A percentile compares a stretch with the other conserved stretches of the same genome.
Evolutionary conservation across 2,329 filamentous ascomycete genomes (phyloP).

Genomic region (Massarina eburnea): DNA sequence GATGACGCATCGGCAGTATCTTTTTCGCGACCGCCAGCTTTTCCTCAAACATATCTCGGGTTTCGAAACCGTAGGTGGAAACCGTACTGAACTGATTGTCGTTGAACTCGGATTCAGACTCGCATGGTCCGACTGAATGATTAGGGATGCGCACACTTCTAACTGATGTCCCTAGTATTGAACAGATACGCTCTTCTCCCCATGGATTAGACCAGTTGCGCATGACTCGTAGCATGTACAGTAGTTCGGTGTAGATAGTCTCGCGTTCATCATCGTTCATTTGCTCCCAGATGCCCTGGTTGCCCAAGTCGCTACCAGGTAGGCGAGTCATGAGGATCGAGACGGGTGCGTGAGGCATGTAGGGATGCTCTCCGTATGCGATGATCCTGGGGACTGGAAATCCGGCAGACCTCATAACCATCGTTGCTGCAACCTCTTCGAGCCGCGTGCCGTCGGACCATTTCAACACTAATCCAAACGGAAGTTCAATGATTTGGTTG

Average conservation of each 20-base stretch:
- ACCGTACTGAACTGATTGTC: constrained; percentile 30
- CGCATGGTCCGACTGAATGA: constrained; percentile 36
- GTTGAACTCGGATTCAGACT: constrained; percentile 27
- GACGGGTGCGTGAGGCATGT: constrained; percentile 12
- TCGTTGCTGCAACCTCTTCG: constrained; percentile 18
- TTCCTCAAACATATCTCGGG: constrained; percentile 25
- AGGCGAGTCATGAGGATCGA: constrained; percentile 41
- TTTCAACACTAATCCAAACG: constrained; percentile 21
- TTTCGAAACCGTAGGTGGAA: constrained; percentile 32
- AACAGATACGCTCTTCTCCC: constrained; percentile 27
- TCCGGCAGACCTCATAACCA: constrained; percentile 15
- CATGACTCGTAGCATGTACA: constrained; percentile 38
- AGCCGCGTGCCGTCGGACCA: constrained; percentile 21
- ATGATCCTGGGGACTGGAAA: constrained; percentile 21
- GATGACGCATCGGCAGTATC: constrained; percentile 23
- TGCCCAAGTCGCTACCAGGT: constrained; percentile 36
- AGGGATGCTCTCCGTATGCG: constrained; percentile 18
- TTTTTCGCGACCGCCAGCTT: constrained; percentile 20
- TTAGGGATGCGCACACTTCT: constrained; percentile 35
- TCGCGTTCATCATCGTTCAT: constrained; percentile 32
- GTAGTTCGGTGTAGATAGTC: constrained; percentile 40
- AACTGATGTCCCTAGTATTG: constrained; percentile 32
- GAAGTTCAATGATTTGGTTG: constrained; percentile 14
- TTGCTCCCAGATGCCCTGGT: constrained; percentile 24
- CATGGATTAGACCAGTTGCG: constrained; percentile 36